A percentile compares a stretch with the other conserved stretches of the same genome.
These are phyloP conservation scores for Selenicereus undatus DNA, from an alignment of 148 eudicot species.

Conservation along the genomic window DNA sequence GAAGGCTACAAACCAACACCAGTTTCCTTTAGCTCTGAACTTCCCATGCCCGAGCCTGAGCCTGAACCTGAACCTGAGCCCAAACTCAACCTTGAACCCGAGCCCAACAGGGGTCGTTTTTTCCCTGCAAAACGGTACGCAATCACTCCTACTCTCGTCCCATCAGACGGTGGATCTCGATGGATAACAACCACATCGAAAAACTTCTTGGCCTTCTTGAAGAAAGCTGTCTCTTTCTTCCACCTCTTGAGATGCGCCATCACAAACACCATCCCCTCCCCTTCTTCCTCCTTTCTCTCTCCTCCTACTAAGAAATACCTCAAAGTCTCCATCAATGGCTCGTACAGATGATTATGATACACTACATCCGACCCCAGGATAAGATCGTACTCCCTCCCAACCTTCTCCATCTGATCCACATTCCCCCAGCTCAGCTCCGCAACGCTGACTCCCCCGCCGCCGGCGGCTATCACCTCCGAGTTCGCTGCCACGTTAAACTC, in stretches of 20 bases:
- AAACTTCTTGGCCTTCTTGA: conserved; percentile 63
- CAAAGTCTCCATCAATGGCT: conserved; percentile 58
- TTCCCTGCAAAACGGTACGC: conserved; percentile 54
- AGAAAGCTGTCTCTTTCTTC: conserved; percentile 77
- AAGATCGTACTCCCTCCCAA: conserved; percentile 56
- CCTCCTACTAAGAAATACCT: conserved; percentile 39
- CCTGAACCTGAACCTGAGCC: background rate
- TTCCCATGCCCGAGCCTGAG: background rate
- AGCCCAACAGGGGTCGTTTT: background rate
- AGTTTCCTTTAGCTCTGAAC: background rate
- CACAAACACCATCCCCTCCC: conserved; percentile 44
- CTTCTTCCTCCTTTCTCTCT: conserved; percentile 11
- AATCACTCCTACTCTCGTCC: conserved; percentile 55
- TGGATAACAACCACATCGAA: conserved; percentile 54
- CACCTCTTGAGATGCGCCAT: conserved; percentile 90
- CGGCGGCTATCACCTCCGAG: conserved; percentile 20
- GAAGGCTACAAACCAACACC: conserved; percentile 2
- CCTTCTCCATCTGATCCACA: conserved; percentile 46
- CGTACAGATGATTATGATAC: conserved; percentile 69
- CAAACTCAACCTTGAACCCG: background rate
- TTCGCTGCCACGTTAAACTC: conserved; percentile 48
- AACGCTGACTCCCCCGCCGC: conserved; percentile 46
- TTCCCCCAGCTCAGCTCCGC: conserved; percentile 72
- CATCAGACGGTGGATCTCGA: conserved; percentile 41
- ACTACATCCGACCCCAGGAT: conserved; percentile 77